Evolutionary conservation across 2,329 filamentous ascomycete genomes (phyloP).

Genomic region (Trichoderma oligosporum): DNA sequence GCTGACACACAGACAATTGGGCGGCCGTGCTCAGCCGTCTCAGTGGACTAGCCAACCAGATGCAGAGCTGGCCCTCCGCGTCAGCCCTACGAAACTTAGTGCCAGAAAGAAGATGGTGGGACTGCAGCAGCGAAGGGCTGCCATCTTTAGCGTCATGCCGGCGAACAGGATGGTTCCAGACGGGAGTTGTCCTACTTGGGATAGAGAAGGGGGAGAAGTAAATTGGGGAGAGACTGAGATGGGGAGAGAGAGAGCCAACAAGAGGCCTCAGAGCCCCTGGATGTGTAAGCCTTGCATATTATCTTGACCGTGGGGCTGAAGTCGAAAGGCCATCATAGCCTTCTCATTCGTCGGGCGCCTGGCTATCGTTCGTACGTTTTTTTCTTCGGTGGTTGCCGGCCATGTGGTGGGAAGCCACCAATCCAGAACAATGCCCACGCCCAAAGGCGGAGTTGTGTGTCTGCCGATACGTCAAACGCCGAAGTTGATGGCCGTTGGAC

Average conservation of each 20-base stretch:
- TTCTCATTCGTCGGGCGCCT: slow-evolving; percentile 19
- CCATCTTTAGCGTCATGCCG: slow-evolving; percentile 12
- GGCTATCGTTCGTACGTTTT: slow-evolving; percentile 7
- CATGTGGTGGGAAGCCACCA: slow-evolving; percentile 6
- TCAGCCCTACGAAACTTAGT: slow-evolving; percentile 27
- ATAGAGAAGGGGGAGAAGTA: neutral
- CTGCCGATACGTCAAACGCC: slow-evolving; percentile 3
- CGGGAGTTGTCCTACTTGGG: neutral
- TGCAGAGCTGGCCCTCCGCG: slow-evolving; percentile 19
- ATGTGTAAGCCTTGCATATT: slow-evolving; percentile 18
- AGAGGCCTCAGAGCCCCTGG: slow-evolving; percentile 20
- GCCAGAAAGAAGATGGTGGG: slow-evolving; percentile 18
- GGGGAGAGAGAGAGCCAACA: neutral
- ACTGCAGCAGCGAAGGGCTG: slow-evolving; percentile 11
- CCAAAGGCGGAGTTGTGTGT: slow-evolving; percentile 15
- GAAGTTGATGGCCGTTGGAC: neutral
- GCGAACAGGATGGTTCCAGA: slow-evolving; percentile 1
- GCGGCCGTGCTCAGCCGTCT: slow-evolving; percentile 19
- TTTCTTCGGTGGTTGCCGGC: slow-evolving; percentile 16
- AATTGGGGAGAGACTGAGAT: neutral
- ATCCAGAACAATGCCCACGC: slow-evolving; percentile 9
- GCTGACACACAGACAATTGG: slow-evolving; percentile 14
- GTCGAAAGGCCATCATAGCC: slow-evolving; percentile 13
- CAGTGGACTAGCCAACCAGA: slow-evolving; percentile 22
- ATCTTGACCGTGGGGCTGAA: slow-evolving; percentile 18